Evolutionary conservation across 371 early-diverging fungal species (phyloP), one percentile per base, ranked within the genome.

Genomic region (Smittium culicis): DNA sequence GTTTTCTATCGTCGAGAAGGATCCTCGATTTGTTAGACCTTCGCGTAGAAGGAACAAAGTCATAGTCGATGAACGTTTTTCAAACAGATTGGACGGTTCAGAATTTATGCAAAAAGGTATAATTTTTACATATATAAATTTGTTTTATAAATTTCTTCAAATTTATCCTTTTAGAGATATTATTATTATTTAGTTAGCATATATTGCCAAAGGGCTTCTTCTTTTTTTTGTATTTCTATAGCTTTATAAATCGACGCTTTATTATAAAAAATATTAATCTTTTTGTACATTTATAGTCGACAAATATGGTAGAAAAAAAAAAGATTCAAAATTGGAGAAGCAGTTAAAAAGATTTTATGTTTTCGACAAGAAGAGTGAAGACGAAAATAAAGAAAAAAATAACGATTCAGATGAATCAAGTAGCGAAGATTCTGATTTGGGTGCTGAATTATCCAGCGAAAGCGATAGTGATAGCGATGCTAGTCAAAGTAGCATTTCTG

Each of bases 31-130:
- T 75, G 68, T 78, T 67, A 77, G 86, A 69, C 87, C 93, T 30
- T 86, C 86, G 70, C 89, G 88, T 79, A 83, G 83, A 71, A 86
- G 86, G 62, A 74, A 79, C 68, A 94, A 94, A 76, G 85, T 97
- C 64, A 82, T 82, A n/a, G 82, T 97, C 35, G 98, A 97, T 80
- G 79, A 83, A 63, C 89, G 96, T 64, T 96, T 96, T 77, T 76
- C 83, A 54, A 68, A 69, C 59, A 65, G 35, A 28, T 17, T 64
- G 34, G 65, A 64, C 2, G 35, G 35, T 14, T 29, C 34, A 17
- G 65, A 66, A 35, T 62, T 59, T 57, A 66, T 34, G 56, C 67
- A 33, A 30, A 61, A 62, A 66, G 67, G 62, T 61, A 61, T n/a
- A n/a, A n/a, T n/a, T n/a, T n/a, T n/a, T n/a, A n/a, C n/a, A n/a